phyloP scores from a whole-genome alignment of 768 basidiomycete genomes.

The Butyriboletus loyo region DNA sequence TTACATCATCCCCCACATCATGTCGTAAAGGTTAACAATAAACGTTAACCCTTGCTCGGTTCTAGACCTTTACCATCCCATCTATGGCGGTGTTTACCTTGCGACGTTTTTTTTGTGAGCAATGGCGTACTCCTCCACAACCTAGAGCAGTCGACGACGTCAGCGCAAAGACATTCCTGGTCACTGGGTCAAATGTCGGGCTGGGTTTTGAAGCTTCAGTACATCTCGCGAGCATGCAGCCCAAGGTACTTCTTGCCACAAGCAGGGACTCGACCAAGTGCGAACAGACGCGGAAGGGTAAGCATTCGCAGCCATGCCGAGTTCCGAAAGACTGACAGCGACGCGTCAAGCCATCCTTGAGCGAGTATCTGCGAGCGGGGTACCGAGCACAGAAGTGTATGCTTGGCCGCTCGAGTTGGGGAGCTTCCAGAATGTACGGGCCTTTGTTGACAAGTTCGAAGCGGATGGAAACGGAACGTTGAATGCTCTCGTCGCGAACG shows the following conservation, averaged over 20 bases:
- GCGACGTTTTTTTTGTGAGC: slow-evolving; percentile 20
- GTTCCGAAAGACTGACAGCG: not conserved
- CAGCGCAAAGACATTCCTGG: slow-evolving; percentile 45
- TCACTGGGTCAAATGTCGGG: slow-evolving; percentile 50
- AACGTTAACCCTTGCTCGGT: not conserved
- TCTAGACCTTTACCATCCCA: not conserved
- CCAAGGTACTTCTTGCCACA: slow-evolving; percentile 32
- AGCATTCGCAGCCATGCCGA: not conserved
- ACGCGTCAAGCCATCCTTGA: slow-evolving; percentile 14
- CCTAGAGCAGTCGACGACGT: slow-evolving; percentile 30
- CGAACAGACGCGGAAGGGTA: slow-evolving; percentile 18
- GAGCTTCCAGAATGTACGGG: slow-evolving; percentile 31
- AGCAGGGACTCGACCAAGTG: slow-evolving; percentile 32
- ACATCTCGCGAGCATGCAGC: slow-evolving; percentile 32
- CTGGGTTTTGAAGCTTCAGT: slow-evolving; percentile 30
- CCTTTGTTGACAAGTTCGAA: slow-evolving; percentile 32
- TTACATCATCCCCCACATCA: not conserved
- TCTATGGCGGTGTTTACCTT: slow-evolving; percentile 14
- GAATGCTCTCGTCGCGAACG: slow-evolving; percentile 33
- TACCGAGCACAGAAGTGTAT: slow-evolving; percentile 12
- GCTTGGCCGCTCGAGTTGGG: slow-evolving; percentile 35
- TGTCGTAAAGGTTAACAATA: not conserved
- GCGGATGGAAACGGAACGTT: slow-evolving; percentile 19
- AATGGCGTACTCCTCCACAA: slow-evolving; percentile 21
- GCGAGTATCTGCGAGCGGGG: slow-evolving; percentile 4